Conservation (phyloP, 2,329 filamentous ascomycete species). For the Daldinia eschscholtzii region DNA sequence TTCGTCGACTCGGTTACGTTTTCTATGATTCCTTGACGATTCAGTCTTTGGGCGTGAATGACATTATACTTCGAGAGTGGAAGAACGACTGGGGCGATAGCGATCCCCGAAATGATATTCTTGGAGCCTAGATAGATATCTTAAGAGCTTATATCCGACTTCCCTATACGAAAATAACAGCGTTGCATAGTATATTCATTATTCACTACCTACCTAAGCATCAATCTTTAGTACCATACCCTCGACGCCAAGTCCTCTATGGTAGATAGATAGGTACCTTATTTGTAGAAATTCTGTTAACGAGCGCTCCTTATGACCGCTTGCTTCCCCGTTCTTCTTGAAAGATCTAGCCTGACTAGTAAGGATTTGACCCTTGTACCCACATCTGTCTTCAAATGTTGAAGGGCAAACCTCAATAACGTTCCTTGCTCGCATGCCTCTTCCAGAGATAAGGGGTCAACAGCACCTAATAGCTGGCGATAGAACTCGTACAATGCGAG, state of each 20-base stretch:
- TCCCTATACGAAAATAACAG: too few relatives aligned
- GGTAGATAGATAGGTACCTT: too few relatives aligned
- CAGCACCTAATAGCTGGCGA: not conserved
- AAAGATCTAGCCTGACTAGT: not conserved
- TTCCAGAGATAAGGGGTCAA: not conserved
- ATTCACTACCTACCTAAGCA: too few relatives aligned
- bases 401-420: not conserved
- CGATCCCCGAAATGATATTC: not conserved
- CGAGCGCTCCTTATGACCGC: not conserved
- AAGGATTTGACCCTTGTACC: not conserved
- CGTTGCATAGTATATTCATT: too few relatives aligned
- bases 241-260: too few relatives aligned
- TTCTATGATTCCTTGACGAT: not conserved
- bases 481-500: conserved; percentile 4
- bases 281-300: too few relatives aligned
- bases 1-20: not conserved
- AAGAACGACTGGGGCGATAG: not conserved
- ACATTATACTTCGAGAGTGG: not conserved
- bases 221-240: too few relatives aligned
- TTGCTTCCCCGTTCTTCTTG: not conserved
- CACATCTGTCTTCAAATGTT: not conserved
- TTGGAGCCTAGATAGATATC: not conserved
- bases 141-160: too few relatives aligned
- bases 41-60: not conserved
- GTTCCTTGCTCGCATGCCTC: not conserved